Evolutionary conservation across 2,329 filamentous ascomycete genomes (phyloP).

Genomic region (Eutypella sp.): DNA sequence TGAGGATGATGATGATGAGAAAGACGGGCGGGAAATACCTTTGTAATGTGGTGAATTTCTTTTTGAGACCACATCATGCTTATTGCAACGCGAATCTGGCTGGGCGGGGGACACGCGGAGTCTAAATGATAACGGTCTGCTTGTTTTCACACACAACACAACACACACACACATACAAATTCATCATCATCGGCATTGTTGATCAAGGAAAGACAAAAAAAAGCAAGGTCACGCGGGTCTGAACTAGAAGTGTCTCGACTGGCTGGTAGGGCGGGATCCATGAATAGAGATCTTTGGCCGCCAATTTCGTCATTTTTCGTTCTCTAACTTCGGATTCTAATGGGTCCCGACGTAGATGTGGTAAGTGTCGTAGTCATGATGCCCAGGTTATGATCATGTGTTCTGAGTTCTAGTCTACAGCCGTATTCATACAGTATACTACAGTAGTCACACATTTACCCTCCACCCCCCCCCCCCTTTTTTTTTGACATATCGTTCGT

Average conservation of each 20-base stretch:
- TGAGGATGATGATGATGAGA: too few relatives aligned
- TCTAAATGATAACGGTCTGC: constrained; percentile 27
- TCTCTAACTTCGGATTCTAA: background rate
- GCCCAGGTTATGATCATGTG: too few relatives aligned
- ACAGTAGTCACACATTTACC: background rate
- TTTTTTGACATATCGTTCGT: too few relatives aligned
- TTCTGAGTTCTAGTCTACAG: too few relatives aligned
- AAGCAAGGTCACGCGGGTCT: too few relatives aligned
- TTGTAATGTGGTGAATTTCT: constrained; percentile 10
- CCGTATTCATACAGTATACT: too few relatives aligned
- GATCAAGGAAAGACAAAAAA: too few relatives aligned
- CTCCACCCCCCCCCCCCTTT: too few relatives aligned
- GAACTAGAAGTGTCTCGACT: constrained; percentile 12
- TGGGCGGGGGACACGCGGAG: constrained; percentile 28
- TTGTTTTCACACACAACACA: constrained; percentile 29
- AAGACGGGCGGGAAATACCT: background rate
- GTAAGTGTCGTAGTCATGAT: background rate
- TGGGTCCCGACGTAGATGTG: too few relatives aligned
- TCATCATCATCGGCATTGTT: constrained; percentile 26
- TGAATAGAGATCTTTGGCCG: constrained; percentile 29
- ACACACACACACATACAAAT: too few relatives aligned
- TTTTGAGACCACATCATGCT: constrained; percentile 25
- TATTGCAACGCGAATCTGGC: background rate
- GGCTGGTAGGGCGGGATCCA: constrained; percentile 29
- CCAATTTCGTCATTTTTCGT: constrained; percentile 1